Conservation (phyloP, 805 yeast genomes). For the Suhomyces kilbournensis region DNA sequence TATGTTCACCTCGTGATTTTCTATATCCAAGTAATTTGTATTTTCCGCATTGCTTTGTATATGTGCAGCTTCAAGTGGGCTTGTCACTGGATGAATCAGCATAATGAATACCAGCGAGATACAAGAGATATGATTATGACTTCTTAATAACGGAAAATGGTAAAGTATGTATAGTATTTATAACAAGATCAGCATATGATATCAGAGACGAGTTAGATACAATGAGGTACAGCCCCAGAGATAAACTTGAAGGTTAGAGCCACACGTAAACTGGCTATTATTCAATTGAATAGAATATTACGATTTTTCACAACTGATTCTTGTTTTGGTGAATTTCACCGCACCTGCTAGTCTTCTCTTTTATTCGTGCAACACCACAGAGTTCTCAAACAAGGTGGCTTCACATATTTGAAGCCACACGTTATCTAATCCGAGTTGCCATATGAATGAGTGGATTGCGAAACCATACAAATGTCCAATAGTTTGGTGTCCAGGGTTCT, state of each 20-base stretch:
- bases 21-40: neutral
- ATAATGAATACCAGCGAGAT: neutral
- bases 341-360: neutral
- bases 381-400: neutral
- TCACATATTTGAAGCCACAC: neutral
- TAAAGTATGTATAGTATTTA: neutral
- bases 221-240: neutral
- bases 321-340: neutral
- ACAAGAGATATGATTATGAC: neutral
- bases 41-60: neutral
- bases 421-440: neutral
- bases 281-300: neutral
- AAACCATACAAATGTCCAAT: neutral
- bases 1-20: conserved; percentile 11
- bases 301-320: neutral
- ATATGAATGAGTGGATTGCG: neutral
- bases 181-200: neutral
- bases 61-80: neutral
- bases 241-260: neutral
- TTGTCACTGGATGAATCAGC: neutral
- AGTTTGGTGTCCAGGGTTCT: neutral
- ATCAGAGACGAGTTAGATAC: neutral
- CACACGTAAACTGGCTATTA: neutral
- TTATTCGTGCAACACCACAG: neutral
- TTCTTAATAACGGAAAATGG: neutral